phyloP scores from a whole-genome alignment of 2,329 filamentous ascomycete species.

The Phoma sp. region DNA sequence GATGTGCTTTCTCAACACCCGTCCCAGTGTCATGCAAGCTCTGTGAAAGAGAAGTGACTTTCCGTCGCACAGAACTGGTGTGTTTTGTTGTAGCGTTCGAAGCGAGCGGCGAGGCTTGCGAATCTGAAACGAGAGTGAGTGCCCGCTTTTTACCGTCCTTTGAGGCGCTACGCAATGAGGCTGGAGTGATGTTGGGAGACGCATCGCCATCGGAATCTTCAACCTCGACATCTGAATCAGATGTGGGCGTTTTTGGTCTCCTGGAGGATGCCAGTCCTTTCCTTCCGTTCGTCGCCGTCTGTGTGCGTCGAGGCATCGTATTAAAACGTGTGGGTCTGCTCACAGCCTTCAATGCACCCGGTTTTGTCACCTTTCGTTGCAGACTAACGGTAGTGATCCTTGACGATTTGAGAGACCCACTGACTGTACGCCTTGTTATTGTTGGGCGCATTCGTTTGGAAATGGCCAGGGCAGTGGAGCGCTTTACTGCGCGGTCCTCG shows the following conservation, averaged over 20 bases:
- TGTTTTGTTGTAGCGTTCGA: slow-evolving; percentile 1
- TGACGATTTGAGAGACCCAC: slow-evolving; percentile 23
- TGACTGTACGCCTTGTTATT: slow-evolving; percentile 13
- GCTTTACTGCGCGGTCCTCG: slow-evolving; percentile 39
- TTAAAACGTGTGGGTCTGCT: slow-evolving; percentile 23
- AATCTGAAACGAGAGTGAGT: slow-evolving; percentile 14
- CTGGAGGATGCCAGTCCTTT: slow-evolving; percentile 21
- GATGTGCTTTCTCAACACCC: slow-evolving; percentile 18
- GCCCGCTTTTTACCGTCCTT: slow-evolving; percentile 24
- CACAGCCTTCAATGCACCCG: slow-evolving; percentile 33
- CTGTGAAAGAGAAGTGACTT: slow-evolving; percentile 9
- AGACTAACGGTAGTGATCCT: slow-evolving; percentile 33
- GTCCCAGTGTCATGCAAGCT: slow-evolving; percentile 22
- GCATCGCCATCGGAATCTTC: slow-evolving; percentile 28
- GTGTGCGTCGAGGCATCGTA: slow-evolving; percentile 12
- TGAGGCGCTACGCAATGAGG: slow-evolving; percentile 42
- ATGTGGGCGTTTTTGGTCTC: slow-evolving; percentile 26
- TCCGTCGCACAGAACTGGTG: slow-evolving; percentile 12
- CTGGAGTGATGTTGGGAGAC: slow-evolving; percentile 45
- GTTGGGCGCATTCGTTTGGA: slow-evolving; percentile 20
- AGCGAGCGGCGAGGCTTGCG: slow-evolving; percentile 1
- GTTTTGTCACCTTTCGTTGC: slow-evolving; percentile 27
- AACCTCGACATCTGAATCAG: slow-evolving; percentile 9
- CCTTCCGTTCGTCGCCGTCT: slow-evolving; percentile 15
- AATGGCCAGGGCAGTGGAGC: slow-evolving; percentile 23